Conservation (phyloP, 768 basidiomycete genomes). For the Coprinellus aureogranulatus region DNA sequence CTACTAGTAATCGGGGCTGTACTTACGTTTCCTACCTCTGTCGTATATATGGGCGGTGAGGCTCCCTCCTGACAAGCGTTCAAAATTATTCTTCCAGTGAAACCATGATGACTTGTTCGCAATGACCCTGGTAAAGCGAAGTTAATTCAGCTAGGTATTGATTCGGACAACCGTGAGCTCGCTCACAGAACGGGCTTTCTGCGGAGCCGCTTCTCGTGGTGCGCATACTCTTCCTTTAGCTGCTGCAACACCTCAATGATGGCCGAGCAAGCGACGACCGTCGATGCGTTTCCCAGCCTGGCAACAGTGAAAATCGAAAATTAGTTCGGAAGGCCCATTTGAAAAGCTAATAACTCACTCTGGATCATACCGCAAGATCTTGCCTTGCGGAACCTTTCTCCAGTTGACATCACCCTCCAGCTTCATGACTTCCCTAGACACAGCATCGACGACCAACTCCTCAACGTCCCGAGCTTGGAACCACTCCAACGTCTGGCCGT, state of each 20-base stretch:
- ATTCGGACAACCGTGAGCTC: background rate
- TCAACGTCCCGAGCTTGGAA: background rate
- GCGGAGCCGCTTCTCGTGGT: background rate
- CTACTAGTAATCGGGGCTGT: background rate
- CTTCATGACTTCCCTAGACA: slow-evolving; percentile 1
- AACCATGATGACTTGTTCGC: background rate
- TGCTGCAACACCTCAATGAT: background rate
- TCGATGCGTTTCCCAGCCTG: slow-evolving; percentile 5
- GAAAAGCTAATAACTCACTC: background rate
- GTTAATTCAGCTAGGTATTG: background rate
- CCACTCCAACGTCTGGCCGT: background rate
- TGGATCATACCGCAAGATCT: background rate
- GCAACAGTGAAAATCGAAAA: no score
- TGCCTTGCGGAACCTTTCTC: background rate
- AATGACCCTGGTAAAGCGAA: background rate
- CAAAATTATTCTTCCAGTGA: background rate
- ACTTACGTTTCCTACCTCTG: background rate
- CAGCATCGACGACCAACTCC: background rate
- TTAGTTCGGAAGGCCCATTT: background rate
- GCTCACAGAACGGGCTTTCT: slow-evolving; percentile 5
- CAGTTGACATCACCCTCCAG: background rate
- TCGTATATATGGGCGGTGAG: background rate
- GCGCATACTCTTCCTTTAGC: background rate
- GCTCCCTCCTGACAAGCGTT: background rate
- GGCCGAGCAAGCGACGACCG: background rate